These are phyloP conservation scores for Mucor indicus DNA, from an alignment of 371 early-diverging fungal genomes.

Conservation along the genomic window DNA sequence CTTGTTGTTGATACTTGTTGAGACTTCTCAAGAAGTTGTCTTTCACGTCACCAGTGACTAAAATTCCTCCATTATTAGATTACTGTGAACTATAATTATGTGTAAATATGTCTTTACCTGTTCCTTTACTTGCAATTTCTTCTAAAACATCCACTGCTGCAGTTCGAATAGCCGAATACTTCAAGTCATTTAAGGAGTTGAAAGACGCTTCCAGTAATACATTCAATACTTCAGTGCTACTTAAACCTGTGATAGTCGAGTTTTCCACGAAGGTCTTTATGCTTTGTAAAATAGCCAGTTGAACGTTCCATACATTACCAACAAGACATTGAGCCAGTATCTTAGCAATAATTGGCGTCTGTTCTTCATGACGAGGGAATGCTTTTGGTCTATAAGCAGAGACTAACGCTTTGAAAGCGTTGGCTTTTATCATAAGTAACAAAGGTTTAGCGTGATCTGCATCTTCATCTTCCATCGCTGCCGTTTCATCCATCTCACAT, in stretches of 20 bases:
- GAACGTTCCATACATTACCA: slow-evolving; percentile 75
- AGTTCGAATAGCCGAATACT: slow-evolving; percentile 47
- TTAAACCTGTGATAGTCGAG: slow-evolving; percentile 3
- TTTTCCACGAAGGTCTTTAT: slow-evolving; percentile 47
- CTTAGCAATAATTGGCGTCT: slow-evolving; percentile 26
- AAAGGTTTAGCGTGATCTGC: slow-evolving; percentile 67
- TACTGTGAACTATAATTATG: slow-evolving; percentile 20
- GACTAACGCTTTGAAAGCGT: slow-evolving; percentile 66
- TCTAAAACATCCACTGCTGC: slow-evolving; percentile 38
- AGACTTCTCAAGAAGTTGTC: slow-evolving; percentile 1
- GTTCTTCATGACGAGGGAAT: slow-evolving; percentile 29
- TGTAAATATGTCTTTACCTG: too few relatives aligned
- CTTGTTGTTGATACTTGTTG: slow-evolving; percentile 9
- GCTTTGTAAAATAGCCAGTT: slow-evolving; percentile 59
- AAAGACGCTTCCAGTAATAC: slow-evolving; percentile 14
- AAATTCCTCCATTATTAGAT: slow-evolving; percentile 6
- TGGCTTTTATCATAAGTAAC: slow-evolving; percentile 66
- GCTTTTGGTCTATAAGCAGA: slow-evolving; percentile 51
- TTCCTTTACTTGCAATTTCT: background rate
- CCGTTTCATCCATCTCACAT: slow-evolving; percentile 51
- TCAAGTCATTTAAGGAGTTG: slow-evolving; percentile 29
- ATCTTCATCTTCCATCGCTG: slow-evolving; percentile 62
- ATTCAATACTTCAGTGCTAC: background rate
- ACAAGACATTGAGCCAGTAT: slow-evolving; percentile 42
- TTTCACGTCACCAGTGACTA: too few relatives aligned